Evolutionary conservation across 2,329 filamentous ascomycete genomes (phyloP).

Genomic region (Penicillium sp.): DNA sequence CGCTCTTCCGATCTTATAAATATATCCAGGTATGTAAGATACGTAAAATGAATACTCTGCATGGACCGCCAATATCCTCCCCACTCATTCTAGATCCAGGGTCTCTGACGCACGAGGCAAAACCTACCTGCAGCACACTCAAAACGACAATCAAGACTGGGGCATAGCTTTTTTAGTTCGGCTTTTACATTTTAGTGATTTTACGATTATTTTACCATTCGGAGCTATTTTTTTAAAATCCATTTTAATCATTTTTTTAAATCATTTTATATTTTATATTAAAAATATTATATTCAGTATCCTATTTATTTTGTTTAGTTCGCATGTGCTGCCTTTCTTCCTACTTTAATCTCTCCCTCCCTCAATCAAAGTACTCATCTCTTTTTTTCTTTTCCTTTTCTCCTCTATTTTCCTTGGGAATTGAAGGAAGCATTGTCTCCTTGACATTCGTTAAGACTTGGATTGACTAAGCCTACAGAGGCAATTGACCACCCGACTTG

Average conservation of each 20-base stretch:
- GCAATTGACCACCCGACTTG: slow-evolving; percentile 8
- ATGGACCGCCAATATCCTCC: slow-evolving; percentile 37
- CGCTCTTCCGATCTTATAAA: too few relatives aligned
- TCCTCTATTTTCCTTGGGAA: slow-evolving; percentile 13
- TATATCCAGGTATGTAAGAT: background rate
- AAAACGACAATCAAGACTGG: slow-evolving; percentile 37
- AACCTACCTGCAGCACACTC: slow-evolving; percentile 43
- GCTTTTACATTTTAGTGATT: slow-evolving; percentile 10
- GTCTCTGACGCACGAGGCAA: slow-evolving; percentile 44
- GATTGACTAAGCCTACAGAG: background rate
- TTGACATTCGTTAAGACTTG: slow-evolving; percentile 25
- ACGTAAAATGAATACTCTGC: slow-evolving; percentile 25
- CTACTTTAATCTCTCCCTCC: slow-evolving; percentile 22
- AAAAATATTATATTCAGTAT: slow-evolving; percentile 18
- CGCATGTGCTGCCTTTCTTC: slow-evolving; percentile 28
- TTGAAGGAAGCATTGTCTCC: slow-evolving; percentile 22
- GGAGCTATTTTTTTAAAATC: slow-evolving; percentile 12
- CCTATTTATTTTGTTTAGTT: slow-evolving; percentile 15
- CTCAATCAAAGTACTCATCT: slow-evolving; percentile 11
- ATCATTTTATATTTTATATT: background rate
- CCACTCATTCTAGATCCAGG: slow-evolving; percentile 41
- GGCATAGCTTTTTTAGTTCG: slow-evolving; percentile 17
- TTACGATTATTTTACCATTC: background rate
- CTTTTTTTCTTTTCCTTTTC: slow-evolving; percentile 13
- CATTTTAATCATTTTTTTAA: background rate